These are phyloP conservation scores for Naganishia liquefaciens DNA, from an alignment of 1,284 basidiomycete species.

Conservation along the genomic window DNA sequence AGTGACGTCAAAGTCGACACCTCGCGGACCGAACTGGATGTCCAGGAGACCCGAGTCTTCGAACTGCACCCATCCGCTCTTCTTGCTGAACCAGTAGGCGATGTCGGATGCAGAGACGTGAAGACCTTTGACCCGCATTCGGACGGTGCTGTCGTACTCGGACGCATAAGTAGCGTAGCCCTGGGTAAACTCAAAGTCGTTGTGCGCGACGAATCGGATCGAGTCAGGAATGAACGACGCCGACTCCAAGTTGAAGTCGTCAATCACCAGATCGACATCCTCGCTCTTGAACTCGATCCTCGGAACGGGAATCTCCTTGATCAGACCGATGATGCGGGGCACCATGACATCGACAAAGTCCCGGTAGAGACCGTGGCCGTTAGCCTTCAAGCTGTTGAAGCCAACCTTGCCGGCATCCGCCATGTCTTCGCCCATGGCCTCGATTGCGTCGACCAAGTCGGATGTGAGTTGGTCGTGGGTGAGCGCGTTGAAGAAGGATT, in stretches of 20 bases:
- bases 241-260: conserved; percentile 53
- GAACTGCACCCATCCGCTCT: conserved; percentile 51
- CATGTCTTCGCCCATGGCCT: conserved; percentile 51
- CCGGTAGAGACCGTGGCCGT: conserved; percentile 52
- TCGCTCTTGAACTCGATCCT: conserved; percentile 55
- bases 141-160: conserved; percentile 53
- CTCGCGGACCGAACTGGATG: conserved; percentile 54
- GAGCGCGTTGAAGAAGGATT: conserved; percentile 50
- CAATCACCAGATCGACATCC: conserved; percentile 54
- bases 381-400: conserved; percentile 41
- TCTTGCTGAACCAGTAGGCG: conserved; percentile 55
- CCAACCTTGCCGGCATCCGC: conserved; percentile 47
- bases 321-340: conserved; percentile 53
- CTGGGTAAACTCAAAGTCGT: conserved; percentile 55
- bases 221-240: conserved; percentile 56
- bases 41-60: conserved; percentile 56
- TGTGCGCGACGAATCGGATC: conserved; percentile 53
- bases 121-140: conserved; percentile 54
- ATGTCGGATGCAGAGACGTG: conserved; percentile 56
- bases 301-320: conserved; percentile 56
- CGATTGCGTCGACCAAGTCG: conserved; percentile 50
- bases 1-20: conserved; percentile 55
- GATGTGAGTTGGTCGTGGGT: conserved; percentile 47
- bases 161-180: conserved; percentile 54
- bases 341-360: conserved; percentile 55